Evolutionary conservation across 768 basidiomycete genomes (phyloP).

Genomic region (Trametes cinnabarina): DNA sequence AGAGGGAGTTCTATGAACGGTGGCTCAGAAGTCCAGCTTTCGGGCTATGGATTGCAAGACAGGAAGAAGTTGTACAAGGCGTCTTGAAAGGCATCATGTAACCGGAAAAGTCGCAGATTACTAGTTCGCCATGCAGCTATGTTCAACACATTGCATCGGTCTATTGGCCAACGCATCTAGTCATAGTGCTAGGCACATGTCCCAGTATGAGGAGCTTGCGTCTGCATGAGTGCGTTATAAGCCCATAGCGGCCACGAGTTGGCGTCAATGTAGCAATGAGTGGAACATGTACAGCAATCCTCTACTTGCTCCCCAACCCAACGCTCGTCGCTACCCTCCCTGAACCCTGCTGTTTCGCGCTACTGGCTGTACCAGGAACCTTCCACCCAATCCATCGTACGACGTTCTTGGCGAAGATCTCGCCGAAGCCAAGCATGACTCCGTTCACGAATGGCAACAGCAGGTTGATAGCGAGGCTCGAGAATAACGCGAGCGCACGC

Average conservation of each 20-base stretch:
- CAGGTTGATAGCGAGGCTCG: slow-evolving; percentile 80
- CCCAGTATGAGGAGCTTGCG: too few relatives aligned
- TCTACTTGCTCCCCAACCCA: slow-evolving; percentile 14
- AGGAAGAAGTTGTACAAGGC: slow-evolving; percentile 66
- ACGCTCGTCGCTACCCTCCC: slow-evolving; percentile 12
- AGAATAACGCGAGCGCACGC: slow-evolving; percentile 64
- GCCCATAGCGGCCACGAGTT: slow-evolving; percentile 3
- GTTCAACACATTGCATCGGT: too few relatives aligned
- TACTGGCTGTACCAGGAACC: slow-evolving; percentile 21
- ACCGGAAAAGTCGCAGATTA: too few relatives aligned
- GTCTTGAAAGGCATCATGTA: slow-evolving; percentile 39
- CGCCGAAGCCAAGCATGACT: slow-evolving; percentile 95
- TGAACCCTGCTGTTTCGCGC: slow-evolving; percentile 10
- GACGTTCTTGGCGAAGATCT: slow-evolving; percentile 83
- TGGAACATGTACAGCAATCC: neutral
- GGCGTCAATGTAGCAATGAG: neutral
- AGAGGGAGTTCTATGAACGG: slow-evolving; percentile 72
- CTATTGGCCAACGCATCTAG: too few relatives aligned
- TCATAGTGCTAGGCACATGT: too few relatives aligned
- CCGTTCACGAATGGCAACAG: slow-evolving; percentile 88
- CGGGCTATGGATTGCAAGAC: slow-evolving; percentile 74
- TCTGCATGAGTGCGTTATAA: neutral
- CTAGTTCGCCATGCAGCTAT: too few relatives aligned
- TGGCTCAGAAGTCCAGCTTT: slow-evolving; percentile 78
- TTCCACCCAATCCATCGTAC: slow-evolving; percentile 51